A percentile compares a stretch with the other conserved stretches of the same genome.
Evolutionary conservation across 1,284 basidiomycete genomes (phyloP).

Genomic region (Porodaedalea pini): DNA sequence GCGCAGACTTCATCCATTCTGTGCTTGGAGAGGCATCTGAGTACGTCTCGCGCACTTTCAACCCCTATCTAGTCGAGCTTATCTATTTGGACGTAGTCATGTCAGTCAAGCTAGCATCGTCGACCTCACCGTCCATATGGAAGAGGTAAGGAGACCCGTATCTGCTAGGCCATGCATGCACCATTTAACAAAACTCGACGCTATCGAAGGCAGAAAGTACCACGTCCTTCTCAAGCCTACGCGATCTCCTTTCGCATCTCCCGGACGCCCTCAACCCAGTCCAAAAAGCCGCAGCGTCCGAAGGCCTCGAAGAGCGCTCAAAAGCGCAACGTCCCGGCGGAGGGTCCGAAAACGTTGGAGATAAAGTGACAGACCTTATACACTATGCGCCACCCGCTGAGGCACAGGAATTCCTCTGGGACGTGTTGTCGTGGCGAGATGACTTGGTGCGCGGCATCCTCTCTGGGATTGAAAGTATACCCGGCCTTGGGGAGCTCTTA

Average conservation of each 20-base stretch:
- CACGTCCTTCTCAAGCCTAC: constrained; percentile 4
- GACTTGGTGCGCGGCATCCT: constrained; percentile 27
- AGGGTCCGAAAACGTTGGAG: not conserved
- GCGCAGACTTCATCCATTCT: constrained; percentile 48
- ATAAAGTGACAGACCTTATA: constrained; percentile 23
- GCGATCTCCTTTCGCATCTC: constrained; percentile 6
- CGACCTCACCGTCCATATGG: constrained; percentile 49
- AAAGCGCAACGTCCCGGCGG: constrained; percentile 9
- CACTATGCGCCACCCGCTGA: constrained; percentile 39
- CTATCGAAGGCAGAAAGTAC: constrained; percentile 1
- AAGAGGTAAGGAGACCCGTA: constrained; percentile 27
- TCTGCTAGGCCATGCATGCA: not conserved
- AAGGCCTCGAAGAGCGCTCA: constrained; percentile 2
- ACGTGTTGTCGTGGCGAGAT: constrained; percentile 49
- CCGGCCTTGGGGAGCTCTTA: constrained; percentile 48
- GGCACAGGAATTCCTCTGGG: constrained; percentile 46
- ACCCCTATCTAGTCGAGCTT: not conserved
- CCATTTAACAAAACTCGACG: not conserved
- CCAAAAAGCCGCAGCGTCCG: not conserved
- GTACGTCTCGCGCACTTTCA: constrained; percentile 19
- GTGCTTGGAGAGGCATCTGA: constrained; percentile 34
- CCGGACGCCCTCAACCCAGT: constrained; percentile 1
- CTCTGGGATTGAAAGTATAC: constrained; percentile 34
- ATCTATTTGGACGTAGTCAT: constrained; percentile 15
- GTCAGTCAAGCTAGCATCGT: constrained; percentile 45